phyloP scores from a whole-genome alignment of 2,329 filamentous ascomycete species.

The Beauveria sp. region DNA sequence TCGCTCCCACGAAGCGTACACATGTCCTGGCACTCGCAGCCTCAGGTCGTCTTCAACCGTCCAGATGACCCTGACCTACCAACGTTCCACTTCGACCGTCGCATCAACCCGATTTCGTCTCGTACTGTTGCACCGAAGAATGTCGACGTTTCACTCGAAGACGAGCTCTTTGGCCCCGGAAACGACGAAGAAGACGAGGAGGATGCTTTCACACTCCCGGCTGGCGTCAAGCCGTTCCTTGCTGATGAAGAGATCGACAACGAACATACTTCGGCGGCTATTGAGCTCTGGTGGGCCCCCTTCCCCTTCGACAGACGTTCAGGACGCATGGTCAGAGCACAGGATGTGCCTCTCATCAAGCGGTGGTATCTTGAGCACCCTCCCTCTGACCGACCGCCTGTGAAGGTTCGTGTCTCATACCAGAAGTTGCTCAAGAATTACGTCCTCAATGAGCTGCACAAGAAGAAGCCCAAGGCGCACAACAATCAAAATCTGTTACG shows the following conservation, averaged over 20 bases:
- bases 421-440: conserved; percentile 96
- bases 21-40: conserved; percentile 87
- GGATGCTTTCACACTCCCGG: conserved; percentile 76
- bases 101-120: conserved; percentile 95
- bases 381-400: conserved; percentile 73
- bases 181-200: conserved; percentile 69
- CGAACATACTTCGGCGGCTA: conserved; percentile 81
- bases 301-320: conserved; percentile 93
- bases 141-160: conserved; percentile 83
- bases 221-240: conserved; percentile 77
- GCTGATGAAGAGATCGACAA: conserved; percentile 84
- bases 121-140: conserved; percentile 92
- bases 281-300: conserved; percentile 95
- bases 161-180: conserved; percentile 80
- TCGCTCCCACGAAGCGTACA: conserved; percentile 91
- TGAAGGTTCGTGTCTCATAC: conserved; percentile 96
- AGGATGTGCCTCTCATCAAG: conserved; percentile 94
- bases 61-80: conserved; percentile 84
- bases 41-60: conserved; percentile 84
- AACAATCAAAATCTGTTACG: conserved; percentile 88
- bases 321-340: conserved; percentile 90
- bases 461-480: conserved; percentile 89
- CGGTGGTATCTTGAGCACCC: conserved; percentile 98
- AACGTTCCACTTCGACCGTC: conserved; percentile 96
- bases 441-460: conserved; percentile 93